Percentiles rank a stretch among this genome's conserved stretches.
Conservation (phyloP, 129 eudicot species). For the Chrysanthemum lavandulifolium region DNA sequence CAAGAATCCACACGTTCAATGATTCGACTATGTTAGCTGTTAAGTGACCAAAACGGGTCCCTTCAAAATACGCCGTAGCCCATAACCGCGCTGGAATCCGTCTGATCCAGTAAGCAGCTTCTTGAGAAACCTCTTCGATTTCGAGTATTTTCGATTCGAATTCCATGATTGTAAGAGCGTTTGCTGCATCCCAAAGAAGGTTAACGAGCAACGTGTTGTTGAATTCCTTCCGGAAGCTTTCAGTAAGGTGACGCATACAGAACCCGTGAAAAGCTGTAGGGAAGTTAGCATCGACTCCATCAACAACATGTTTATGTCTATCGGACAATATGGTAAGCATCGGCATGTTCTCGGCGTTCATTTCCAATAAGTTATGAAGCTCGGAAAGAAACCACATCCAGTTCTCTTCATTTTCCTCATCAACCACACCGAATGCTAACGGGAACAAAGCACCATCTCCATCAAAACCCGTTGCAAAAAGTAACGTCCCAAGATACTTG, state of each 20-base stretch:
- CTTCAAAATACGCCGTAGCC: constrained; percentile 75
- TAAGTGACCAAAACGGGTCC: constrained; percentile 62
- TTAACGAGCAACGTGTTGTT: constrained; percentile 63
- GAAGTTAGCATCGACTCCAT: constrained; percentile 68
- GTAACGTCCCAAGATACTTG: constrained; percentile 73
- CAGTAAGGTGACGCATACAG: constrained; percentile 73
- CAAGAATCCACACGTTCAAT: constrained; percentile 57
- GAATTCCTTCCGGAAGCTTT: constrained; percentile 74
- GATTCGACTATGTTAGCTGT: constrained; percentile 69
- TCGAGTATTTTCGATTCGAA: constrained; percentile 56
- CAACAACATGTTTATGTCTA: constrained; percentile 53
- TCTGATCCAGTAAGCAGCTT: constrained; percentile 68
- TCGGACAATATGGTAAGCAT: constrained; percentile 73
- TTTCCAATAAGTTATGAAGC: constrained; percentile 63
- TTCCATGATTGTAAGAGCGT: constrained; percentile 57
- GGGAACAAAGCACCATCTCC: constrained; percentile 78
- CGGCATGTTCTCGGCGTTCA: constrained; percentile 82
- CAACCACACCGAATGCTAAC: constrained; percentile 80
- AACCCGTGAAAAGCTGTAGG: constrained; percentile 90
- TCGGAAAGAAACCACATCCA: constrained; percentile 96
- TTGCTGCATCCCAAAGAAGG: constrained; percentile 80
- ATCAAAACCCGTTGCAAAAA: constrained; percentile 75
- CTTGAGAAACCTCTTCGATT: constrained; percentile 68
- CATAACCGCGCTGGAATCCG: constrained; percentile 63
- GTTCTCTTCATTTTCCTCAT: constrained; percentile 72